These are phyloP conservation scores for Pholiota adiposa DNA, from an alignment of 1,284 basidiomycete genomes.

Conservation along the genomic window DNA sequence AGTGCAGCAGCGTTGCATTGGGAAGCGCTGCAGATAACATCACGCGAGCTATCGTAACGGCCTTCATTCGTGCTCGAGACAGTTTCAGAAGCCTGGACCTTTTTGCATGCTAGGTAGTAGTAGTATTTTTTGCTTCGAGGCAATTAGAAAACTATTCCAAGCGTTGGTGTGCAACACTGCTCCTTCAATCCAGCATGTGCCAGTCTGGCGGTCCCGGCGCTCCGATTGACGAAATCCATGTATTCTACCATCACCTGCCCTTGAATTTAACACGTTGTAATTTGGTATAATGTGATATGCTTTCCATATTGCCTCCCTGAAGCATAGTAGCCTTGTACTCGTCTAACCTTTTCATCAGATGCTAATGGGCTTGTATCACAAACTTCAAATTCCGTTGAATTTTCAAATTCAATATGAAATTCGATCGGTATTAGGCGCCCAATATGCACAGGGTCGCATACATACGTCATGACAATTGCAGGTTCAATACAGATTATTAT, in stretches of 20 bases:
- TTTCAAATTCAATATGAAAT: not conserved
- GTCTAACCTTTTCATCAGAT: not conserved
- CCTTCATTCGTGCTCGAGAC: too few species aligned
- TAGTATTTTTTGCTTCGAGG: not conserved
- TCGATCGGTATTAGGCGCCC: not conserved
- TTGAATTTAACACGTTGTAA: too few species aligned
- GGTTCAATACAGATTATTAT: too few species aligned
- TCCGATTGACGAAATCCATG: too few species aligned
- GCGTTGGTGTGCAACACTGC: not conserved
- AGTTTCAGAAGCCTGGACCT: too few species aligned
- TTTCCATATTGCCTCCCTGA: too few species aligned
- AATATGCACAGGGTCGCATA: not conserved
- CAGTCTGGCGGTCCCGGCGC: not conserved
- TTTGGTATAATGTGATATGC: too few species aligned
- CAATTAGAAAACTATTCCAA: not conserved
- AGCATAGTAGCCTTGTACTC: not conserved
- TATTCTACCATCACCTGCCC: too few species aligned
- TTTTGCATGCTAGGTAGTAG: not conserved
- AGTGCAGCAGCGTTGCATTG: not conserved
- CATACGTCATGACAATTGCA: not conserved
- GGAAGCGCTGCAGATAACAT: too few species aligned
- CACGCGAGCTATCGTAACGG: not conserved
- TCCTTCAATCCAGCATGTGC: not conserved
- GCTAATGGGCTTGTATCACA: not conserved
- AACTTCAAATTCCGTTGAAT: not conserved